Conservation (phyloP, 176 grass and related monocot genomes). For the Elymus sibiricus region DNA sequence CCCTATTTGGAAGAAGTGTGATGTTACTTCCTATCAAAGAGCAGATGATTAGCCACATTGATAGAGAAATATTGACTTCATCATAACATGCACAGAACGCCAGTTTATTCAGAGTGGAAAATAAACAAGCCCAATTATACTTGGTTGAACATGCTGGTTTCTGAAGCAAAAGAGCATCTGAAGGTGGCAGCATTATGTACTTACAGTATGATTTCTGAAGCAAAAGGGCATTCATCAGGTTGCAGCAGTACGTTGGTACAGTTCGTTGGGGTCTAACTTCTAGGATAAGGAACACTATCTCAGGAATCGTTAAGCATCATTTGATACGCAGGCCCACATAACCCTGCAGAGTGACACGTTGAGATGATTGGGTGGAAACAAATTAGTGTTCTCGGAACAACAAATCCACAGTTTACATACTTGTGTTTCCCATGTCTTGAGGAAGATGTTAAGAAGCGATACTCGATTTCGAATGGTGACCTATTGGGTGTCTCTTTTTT, state of each 20-base stretch:
- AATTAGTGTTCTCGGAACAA: neutral
- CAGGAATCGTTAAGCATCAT: conserved; percentile 19
- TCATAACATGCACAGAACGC: neutral
- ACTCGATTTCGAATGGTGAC: neutral
- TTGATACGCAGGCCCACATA: conserved; percentile 23
- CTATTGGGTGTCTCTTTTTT: conserved; percentile 36
- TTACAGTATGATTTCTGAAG: conserved; percentile 17
- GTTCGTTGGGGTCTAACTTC: conserved; percentile 25
- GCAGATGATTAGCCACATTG: neutral
- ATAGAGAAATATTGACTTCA: neutral
- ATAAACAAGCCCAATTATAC: conserved; percentile 5
- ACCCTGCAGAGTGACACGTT: conserved; percentile 1
- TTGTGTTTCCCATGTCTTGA: conserved; percentile 32
- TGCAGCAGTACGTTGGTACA: conserved; percentile 31
- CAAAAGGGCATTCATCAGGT: neutral
- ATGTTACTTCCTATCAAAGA: neutral
- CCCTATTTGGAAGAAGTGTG: neutral
- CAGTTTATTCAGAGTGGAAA: neutral
- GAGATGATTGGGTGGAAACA: neutral
- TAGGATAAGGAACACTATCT: conserved; percentile 12
- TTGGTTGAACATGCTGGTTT: conserved; percentile 39
- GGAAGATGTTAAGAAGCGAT: neutral
- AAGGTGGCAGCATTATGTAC: conserved; percentile 27
- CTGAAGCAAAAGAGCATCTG: conserved; percentile 37
- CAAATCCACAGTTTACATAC: conserved; percentile 24